These are phyloP conservation scores for Fusarium secorum DNA, from an alignment of 2,329 filamentous ascomycete genomes.

Conservation along the genomic window DNA sequence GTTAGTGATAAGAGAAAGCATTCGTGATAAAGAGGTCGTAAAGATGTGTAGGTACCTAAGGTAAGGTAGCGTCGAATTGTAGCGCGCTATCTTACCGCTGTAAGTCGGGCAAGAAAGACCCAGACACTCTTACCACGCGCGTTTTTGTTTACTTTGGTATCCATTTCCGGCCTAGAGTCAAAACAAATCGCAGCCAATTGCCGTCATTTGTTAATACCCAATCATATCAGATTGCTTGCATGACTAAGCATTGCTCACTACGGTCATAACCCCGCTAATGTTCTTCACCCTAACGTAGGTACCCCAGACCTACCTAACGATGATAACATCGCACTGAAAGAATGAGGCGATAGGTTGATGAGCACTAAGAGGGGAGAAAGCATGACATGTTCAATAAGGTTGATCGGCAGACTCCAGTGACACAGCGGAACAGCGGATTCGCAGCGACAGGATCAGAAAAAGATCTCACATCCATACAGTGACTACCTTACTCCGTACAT, in stretches of 20 bases:
- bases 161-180: slow-evolving; percentile 47
- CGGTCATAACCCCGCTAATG: slow-evolving; percentile 31
- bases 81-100: slow-evolving; percentile 33
- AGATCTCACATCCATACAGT: not conserved
- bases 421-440: not conserved
- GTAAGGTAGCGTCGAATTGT: slow-evolving; percentile 22
- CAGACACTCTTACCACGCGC: slow-evolving; percentile 38
- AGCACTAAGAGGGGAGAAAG: slow-evolving; percentile 20
- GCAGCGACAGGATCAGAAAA: slow-evolving; percentile 3
- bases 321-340: slow-evolving; percentile 31
- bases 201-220: not conserved
- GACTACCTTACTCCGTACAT: not conserved
- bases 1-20: slow-evolving; percentile 27
- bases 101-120: slow-evolving; percentile 27
- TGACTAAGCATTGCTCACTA: slow-evolving; percentile 18
- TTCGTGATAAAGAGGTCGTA: slow-evolving; percentile 30
- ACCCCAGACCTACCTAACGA: slow-evolving; percentile 21
- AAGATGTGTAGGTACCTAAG: slow-evolving; percentile 15
- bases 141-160: slow-evolving; percentile 55
- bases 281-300: not conserved
- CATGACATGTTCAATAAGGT: slow-evolving; percentile 32
- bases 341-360: slow-evolving; percentile 27
- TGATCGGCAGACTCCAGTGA: slow-evolving; percentile 29
- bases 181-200: slow-evolving; percentile 35
- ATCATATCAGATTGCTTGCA: not conserved